Conservation (phyloP, 1,284 basidiomycete genomes). For the Cryptococcus floricola region DNA sequence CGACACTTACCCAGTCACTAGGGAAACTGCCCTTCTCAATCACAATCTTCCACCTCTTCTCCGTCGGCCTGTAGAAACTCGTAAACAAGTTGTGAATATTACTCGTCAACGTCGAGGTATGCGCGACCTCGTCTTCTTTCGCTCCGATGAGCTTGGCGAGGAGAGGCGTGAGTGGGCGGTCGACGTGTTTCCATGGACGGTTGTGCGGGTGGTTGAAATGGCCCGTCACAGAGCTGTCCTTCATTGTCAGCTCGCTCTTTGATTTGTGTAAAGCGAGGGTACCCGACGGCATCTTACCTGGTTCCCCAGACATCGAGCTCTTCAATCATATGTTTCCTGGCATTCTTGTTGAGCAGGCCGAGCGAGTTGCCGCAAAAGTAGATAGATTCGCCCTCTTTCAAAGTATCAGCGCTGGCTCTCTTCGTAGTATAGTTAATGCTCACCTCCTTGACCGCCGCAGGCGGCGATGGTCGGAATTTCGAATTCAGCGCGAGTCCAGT, state of each 20-base stretch:
- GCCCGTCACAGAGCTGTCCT: conserved; percentile 73
- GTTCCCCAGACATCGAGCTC: conserved; percentile 86
- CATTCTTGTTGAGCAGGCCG: conserved; percentile 72
- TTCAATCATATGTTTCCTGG: conserved; percentile 68
- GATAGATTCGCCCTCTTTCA: conserved; percentile 49
- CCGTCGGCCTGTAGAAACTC: conserved; percentile 86
- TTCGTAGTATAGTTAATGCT: conserved; percentile 5
- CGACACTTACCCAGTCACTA: conserved; percentile 73
- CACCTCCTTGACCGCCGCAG: conserved; percentile 44
- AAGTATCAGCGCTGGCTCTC: conserved; percentile 1
- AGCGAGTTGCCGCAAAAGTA: conserved; percentile 98
- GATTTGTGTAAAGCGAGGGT: not conserved
- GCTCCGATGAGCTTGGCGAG: conserved; percentile 84
- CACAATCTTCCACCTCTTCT: conserved; percentile 81
- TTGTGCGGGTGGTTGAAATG: conserved; percentile 84
- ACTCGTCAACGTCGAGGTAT: conserved; percentile 88
- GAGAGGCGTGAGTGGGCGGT: conserved; percentile 67
- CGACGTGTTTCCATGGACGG: conserved; percentile 78
- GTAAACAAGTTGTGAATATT: conserved; percentile 94
- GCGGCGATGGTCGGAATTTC: conserved; percentile 43
- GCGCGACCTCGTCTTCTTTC: conserved; percentile 80
- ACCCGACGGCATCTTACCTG: conserved; percentile 54
- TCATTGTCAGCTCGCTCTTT: not conserved
- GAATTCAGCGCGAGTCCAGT: conserved; percentile 47
- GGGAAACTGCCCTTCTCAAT: conserved; percentile 94